A percentile compares a stretch with the other conserved stretches of the same genome.
Evolutionary conservation across 1,284 basidiomycete genomes (phyloP).

Genomic region (Erythrobasidium hasegawianum): DNA sequence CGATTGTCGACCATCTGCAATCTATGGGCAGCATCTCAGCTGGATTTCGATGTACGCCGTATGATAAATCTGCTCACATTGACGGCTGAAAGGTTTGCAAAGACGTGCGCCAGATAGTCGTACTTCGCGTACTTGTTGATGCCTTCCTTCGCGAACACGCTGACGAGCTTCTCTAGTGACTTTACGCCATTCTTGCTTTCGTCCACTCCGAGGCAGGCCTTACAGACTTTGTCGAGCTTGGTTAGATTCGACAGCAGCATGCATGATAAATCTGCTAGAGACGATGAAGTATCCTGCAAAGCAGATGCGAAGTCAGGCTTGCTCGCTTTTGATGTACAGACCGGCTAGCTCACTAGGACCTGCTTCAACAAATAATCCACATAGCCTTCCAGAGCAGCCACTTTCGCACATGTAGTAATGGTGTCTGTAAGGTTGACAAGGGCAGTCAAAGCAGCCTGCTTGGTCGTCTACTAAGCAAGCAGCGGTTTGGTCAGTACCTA

Average conservation of each 20-base stretch:
- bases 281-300: slow-evolving; percentile 76
- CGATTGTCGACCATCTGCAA: slow-evolving; percentile 1
- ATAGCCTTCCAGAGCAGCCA: slow-evolving; percentile 69
- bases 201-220: slow-evolving; percentile 56
- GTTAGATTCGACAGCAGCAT: slow-evolving; percentile 97
- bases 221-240: slow-evolving; percentile 67
- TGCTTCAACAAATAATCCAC: slow-evolving; percentile 82
- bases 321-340: no score
- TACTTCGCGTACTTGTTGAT: slow-evolving; percentile 52
- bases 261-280: slow-evolving; percentile 86
- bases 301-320: slow-evolving; percentile 3
- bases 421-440: slow-evolving; percentile 91
- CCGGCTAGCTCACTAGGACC: slow-evolving; percentile 65
- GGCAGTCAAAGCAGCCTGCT: slow-evolving; percentile 91
- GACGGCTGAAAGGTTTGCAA: slow-evolving; percentile 81
- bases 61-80: slow-evolving; percentile 44
- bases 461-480: slow-evolving; percentile 63
- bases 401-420: slow-evolving; percentile 62
- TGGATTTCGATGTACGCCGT: slow-evolving; percentile 11
- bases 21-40: background rate
- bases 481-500: background rate
- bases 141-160: slow-evolving; percentile 68
- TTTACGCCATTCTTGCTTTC: slow-evolving; percentile 16
- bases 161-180: slow-evolving; percentile 52
- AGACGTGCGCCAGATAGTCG: slow-evolving; percentile 85